Evolutionary conservation across 495 filamentous ascomycete genomes (phyloP).

Genomic region (Physcia stellaris): DNA sequence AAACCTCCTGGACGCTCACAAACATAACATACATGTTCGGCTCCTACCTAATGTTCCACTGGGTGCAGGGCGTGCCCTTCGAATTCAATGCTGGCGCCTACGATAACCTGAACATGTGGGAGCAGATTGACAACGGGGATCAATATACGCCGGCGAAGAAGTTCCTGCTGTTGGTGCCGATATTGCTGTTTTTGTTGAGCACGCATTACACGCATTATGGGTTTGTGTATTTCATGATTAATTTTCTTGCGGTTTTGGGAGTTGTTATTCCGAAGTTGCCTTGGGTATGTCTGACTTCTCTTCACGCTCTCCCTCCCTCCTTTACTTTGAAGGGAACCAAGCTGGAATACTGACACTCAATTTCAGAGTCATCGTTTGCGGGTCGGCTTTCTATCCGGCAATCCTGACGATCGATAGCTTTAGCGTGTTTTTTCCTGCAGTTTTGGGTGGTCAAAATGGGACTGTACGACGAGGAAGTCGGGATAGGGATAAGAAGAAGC

Average conservation of each 20-base stretch:
- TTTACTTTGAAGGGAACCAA: conserved; percentile 7
- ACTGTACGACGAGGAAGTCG: too few relatives aligned
- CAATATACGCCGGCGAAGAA: conserved; percentile 99
- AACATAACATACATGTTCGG: conserved; percentile 99
- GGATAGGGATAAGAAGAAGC: too few relatives aligned
- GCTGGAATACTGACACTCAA: conserved; percentile 11
- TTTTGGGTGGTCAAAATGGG: too few relatives aligned
- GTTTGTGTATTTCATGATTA: conserved; percentile 89
- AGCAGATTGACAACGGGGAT: conserved; percentile 98
- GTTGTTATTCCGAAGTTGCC: conserved; percentile 95
- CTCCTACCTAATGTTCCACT: conserved; percentile 99
- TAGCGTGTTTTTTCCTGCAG: background rate
- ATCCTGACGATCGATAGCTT: conserved; percentile 37
- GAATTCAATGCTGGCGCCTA: conserved; percentile 99
- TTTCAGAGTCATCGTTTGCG: conserved; percentile 56
- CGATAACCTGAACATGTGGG: conserved; percentile 99
- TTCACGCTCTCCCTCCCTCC: background rate
- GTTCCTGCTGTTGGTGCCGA: conserved; percentile 86
- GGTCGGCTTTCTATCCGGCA: conserved; percentile 49
- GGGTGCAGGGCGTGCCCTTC: conserved; percentile 93
- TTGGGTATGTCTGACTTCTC: conserved; percentile 46
- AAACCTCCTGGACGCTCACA: conserved; percentile 95
- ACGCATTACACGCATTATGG: conserved; percentile 99
- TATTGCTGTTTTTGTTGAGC: conserved; percentile 86
- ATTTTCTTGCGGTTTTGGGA: conserved; percentile 77